These are phyloP conservation scores for Cucumis cinereus DNA, from an alignment of 306 rosid species.

Conservation along the genomic window DNA sequence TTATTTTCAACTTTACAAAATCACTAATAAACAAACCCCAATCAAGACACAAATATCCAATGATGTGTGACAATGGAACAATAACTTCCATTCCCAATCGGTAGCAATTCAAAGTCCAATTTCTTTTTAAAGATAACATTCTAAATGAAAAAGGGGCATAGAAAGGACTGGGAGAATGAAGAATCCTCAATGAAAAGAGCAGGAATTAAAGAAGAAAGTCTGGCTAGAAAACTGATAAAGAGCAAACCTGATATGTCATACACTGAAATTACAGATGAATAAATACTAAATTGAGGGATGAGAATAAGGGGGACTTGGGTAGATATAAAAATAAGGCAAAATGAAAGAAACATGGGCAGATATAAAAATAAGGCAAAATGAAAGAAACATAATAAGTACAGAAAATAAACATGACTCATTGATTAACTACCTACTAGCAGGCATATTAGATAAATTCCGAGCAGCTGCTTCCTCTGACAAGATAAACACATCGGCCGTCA, in stretches of 20 bases:
- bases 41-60: neutral
- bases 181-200: neutral
- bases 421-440: conserved; percentile 74
- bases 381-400: conserved; percentile 1
- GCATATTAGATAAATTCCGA: conserved; percentile 62
- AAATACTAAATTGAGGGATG: neutral
- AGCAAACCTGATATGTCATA: neutral
- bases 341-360: too few relatives aligned
- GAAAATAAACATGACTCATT: conserved; percentile 7
- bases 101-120: neutral
- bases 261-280: neutral
- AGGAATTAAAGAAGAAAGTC: neutral
- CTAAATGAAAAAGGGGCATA: neutral
- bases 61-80: neutral
- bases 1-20: neutral
- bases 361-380: neutral
- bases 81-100: neutral
- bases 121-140: neutral
- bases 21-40: neutral
- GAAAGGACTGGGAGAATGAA: neutral
- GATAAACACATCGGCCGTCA: conserved; percentile 60
- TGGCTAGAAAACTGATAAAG: neutral
- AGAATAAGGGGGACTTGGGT: neutral
- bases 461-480: conserved; percentile 56
- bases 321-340: too few relatives aligned